phyloP scores from a whole-genome alignment of 2,329 filamentous ascomycete genomes.

The Tolypocladium amazonense region DNA sequence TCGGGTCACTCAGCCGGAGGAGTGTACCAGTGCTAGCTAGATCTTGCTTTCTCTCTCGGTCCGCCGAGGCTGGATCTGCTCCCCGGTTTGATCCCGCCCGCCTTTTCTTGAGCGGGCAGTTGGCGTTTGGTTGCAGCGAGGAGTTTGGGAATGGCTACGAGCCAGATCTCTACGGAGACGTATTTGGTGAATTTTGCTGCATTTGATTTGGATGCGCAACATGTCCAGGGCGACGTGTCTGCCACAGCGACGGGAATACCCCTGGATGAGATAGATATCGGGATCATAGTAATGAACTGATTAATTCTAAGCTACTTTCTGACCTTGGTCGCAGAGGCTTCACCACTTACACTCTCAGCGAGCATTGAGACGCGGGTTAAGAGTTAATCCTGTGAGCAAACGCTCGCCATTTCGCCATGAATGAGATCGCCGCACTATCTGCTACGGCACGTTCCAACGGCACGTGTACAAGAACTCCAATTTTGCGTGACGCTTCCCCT shows the following conservation, averaged over 20 bases:
- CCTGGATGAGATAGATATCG: not conserved
- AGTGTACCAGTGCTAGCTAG: not conserved
- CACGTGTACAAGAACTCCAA: not conserved
- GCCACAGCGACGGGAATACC: constrained; percentile 1
- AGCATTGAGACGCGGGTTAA: not conserved
- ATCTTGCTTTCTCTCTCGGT: not conserved
- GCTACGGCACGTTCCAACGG: not conserved
- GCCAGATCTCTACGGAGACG: not conserved
- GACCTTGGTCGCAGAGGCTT: not conserved
- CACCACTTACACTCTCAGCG: not conserved
- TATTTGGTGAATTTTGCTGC: not conserved
- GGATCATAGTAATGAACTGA: not conserved
- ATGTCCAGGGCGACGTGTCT: not conserved
- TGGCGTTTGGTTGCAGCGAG: constrained; percentile 1
- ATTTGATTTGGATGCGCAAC: not conserved
- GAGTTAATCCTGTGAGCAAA: not conserved
- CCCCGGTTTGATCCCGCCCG: not conserved
- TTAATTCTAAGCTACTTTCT: not conserved
- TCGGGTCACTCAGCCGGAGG: not conserved
- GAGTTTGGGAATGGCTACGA: not conserved
- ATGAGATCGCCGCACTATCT: not conserved
- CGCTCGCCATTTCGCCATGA: not conserved
- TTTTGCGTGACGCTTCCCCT: not conserved
- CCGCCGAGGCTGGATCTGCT: not conserved
- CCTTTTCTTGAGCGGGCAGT: not conserved